phyloP scores from a whole-genome alignment of 2,329 filamentous ascomycete species.

The Orbilia quercus region DNA sequence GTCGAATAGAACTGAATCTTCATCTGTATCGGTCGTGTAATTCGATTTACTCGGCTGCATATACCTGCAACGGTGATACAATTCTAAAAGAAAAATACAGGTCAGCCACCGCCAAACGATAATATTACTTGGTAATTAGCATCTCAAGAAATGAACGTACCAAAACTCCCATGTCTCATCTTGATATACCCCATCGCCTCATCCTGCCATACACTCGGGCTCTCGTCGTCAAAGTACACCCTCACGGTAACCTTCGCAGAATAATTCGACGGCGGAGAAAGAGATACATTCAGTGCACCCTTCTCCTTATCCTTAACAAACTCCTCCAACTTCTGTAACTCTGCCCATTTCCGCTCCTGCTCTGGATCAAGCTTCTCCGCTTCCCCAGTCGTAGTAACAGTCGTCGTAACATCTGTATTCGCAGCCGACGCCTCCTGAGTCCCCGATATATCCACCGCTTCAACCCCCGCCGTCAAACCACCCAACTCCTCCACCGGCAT shows the following conservation, averaged over 20 bases:
- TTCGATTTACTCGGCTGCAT: constrained; percentile 25
- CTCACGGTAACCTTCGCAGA: constrained; percentile 15
- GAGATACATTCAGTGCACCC: constrained; percentile 11
- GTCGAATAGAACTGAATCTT: constrained; percentile 37
- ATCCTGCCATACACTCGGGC: constrained; percentile 18
- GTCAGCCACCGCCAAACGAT: too few relatives aligned
- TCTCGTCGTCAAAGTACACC: constrained; percentile 22
- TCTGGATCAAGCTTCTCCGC: neutral
- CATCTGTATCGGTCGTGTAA: constrained; percentile 27
- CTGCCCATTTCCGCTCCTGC: constrained; percentile 24
- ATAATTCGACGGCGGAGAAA: constrained; percentile 32
- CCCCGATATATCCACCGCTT: constrained; percentile 8
- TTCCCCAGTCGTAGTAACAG: neutral
- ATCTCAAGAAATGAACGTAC: constrained; percentile 17
- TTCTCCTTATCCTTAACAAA: constrained; percentile 21
- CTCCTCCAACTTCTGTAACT: constrained; percentile 25
- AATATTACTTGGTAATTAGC: too few relatives aligned
- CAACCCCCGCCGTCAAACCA: neutral
- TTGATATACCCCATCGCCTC: constrained; percentile 31
- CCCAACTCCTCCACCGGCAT: constrained; percentile 6
- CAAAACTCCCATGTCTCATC: constrained; percentile 31
- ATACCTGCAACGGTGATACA: constrained; percentile 33
- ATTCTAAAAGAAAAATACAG: neutral
- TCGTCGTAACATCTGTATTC: neutral
- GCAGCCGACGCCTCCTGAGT: neutral